Percentiles rank a stretch among this genome's conserved stretches.
Evolutionary conservation across 495 filamentous ascomycete genomes (phyloP).

Genomic region (Parathielavia appendiculata): DNA sequence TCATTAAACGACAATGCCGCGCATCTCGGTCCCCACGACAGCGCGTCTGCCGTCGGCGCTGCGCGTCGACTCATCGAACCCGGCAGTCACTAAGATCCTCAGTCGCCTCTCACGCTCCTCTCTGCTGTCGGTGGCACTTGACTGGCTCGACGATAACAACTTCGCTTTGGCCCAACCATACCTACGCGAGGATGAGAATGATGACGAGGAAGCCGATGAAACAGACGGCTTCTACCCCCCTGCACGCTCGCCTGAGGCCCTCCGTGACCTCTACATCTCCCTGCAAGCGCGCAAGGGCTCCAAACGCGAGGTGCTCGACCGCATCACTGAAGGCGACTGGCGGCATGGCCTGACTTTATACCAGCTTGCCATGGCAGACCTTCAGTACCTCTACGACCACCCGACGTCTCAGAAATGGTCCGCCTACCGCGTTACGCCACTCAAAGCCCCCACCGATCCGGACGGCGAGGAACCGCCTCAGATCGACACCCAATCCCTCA

Average conservation of each 20-base stretch:
- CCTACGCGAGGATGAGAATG: conserved; percentile 35
- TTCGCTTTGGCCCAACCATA: conserved; percentile 52
- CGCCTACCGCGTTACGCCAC: conserved; percentile 54
- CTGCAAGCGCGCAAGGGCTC: conserved; percentile 56
- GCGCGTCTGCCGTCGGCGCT: conserved; percentile 46
- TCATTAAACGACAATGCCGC: conserved; percentile 31
- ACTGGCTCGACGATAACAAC: conserved; percentile 67
- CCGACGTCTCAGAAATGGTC: conserved; percentile 69
- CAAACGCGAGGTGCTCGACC: conserved; percentile 68
- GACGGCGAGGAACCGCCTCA: conserved; percentile 24
- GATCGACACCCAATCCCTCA: conserved; percentile 41
- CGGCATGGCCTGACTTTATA: conserved; percentile 68
- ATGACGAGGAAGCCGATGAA: conserved; percentile 40
- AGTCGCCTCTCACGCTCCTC: conserved; percentile 63
- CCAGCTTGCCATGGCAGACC: conserved; percentile 74
- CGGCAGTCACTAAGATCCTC: conserved; percentile 59
- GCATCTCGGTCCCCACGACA: conserved; percentile 42
- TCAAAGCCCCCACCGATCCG: conserved; percentile 36
- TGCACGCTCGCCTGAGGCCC: conserved; percentile 54
- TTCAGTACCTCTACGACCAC: conserved; percentile 73
- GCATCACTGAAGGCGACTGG: conserved; percentile 79
- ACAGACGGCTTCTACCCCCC: conserved; percentile 56
- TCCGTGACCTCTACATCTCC: conserved; percentile 56
- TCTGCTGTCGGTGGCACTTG: conserved; percentile 60
- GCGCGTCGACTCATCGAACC: conserved; percentile 58